A percentile compares a stretch with the other conserved stretches of the same genome.
Conservation (phyloP, 192 early-diverging fungal species). For the Coemansia sp. region DNA sequence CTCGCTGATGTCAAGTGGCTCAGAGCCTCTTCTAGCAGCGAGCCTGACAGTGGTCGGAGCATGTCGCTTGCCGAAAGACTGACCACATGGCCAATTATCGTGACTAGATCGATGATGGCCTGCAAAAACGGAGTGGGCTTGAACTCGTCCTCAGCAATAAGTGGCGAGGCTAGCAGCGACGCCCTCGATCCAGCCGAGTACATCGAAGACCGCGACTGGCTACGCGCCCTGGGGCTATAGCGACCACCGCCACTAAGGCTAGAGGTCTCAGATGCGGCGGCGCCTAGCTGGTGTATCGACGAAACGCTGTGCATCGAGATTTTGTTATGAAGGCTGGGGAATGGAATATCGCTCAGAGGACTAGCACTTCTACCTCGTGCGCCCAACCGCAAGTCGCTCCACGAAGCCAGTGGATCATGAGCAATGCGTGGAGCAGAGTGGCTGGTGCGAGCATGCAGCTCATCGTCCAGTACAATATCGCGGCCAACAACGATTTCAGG, state of each 20-base stretch:
- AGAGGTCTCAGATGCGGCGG: neutral
- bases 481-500: neutral
- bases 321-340: constrained; percentile 15
- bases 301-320: constrained; percentile 16
- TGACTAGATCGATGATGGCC: constrained; percentile 46
- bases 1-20: neutral
- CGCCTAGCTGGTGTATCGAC: neutral
- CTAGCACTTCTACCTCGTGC: constrained; percentile 1
- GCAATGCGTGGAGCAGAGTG: constrained; percentile 1
- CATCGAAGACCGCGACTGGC: constrained; percentile 28
- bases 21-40: constrained; percentile 26
- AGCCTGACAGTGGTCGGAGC: constrained; percentile 38
- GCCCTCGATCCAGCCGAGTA: constrained; percentile 26
- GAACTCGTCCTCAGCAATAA: constrained; percentile 53
- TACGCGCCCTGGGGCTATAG: constrained; percentile 15
- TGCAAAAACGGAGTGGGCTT: constrained; percentile 47
- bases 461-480: neutral
- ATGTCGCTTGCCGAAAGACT: constrained; percentile 30
- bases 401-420: neutral
- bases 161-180: constrained; percentile 28
- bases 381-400: constrained; percentile 6
- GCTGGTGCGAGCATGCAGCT: neutral
- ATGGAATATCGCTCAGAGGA: constrained; percentile 7
- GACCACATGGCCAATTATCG: constrained; percentile 41
- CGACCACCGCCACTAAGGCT: constrained; percentile 7